phyloP scores from a whole-genome alignment of 345 rosid genomes.

The Eucalyptus microcorys region DNA sequence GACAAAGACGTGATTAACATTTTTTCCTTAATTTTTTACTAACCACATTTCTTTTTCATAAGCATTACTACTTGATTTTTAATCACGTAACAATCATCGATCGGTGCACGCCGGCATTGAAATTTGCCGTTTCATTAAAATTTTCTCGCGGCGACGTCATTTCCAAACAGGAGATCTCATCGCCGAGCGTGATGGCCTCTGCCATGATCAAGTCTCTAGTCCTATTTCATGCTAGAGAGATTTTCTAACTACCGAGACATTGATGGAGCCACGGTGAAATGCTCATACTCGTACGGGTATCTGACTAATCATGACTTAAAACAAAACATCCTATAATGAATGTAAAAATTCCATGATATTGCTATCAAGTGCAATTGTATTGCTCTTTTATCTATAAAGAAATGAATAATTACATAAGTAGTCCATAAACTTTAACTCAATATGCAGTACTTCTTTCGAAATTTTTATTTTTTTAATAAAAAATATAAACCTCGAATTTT shows the following conservation, averaged over 20 bases:
- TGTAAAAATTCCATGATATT: not conserved
- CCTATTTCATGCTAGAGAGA: not conserved
- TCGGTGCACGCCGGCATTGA: rapidly evolving
- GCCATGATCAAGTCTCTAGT: not conserved
- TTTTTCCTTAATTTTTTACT: not conserved
- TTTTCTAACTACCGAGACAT: not conserved
- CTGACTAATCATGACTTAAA: rapidly evolving
- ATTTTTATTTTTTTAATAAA: not conserved
- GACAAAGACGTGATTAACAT: not conserved
- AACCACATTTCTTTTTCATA: no score
- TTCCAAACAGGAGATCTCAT: not conserved
- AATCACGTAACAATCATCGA: no score
- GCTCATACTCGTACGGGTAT: rapidly evolving
- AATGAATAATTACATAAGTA: no score
- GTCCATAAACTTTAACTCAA: rapidly evolving
- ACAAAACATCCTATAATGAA: not conserved
- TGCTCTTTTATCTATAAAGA: not conserved
- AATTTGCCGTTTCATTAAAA: not conserved
- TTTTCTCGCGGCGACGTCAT: rapidly evolving
- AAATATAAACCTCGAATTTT: rapidly evolving
- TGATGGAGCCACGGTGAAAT: no score
- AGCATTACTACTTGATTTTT: no score
- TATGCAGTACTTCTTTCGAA: rapidly evolving
- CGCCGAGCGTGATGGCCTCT: rapidly evolving
- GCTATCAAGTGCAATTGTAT: rapidly evolving